Evolutionary conservation across 108 stramenopile species (phyloP), one percentile per base, ranked within the genome.

Genomic region (Discostella pseudostelligera): DNA sequence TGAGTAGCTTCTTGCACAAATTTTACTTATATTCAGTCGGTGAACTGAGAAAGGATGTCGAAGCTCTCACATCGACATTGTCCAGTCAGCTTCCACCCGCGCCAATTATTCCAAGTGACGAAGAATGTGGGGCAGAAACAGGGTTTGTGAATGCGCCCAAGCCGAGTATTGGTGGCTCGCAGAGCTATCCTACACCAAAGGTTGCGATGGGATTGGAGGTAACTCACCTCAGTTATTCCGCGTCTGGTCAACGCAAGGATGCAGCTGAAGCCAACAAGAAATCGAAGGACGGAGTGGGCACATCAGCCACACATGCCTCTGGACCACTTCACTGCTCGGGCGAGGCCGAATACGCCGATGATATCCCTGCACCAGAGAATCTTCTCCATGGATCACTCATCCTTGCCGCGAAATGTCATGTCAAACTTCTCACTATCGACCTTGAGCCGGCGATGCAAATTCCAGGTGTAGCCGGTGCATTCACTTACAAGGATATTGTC

Each of bases 321-420:
- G 92, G 90, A 11, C 73, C 90, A 17, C 65, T 92, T 13, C 97
- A 97, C 69, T 93, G 89, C 44, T 93, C 93, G 1, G 95, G 97
- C 21, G 97, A 97, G 67, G 97, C 97, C 17, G 35, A 73, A 9
- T 97, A 97, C 80, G 67, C 74, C 12, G 97, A 96, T 68, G 97
- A 97, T 62, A 91, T 94, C 48, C 92, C 92, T 20, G 65, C 87
- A 22, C 93, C 96, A 10, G 42, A 74, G 12, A 81, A 88, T 43
- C 74, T 88, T 17, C 82, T 97, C 6, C 93, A 94, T 37, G 96
- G 81, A 19, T 75, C 76, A 14, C 85, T 97, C 21, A 84, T 97
- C n/a, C 63, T 88, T 22, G 76, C 93, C 9, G 71, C 70, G 6
- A 64, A 80, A 49, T 84, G 90, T 32, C 87, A 95, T 46, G 87